Conservation (phyloP, 1,139 yeast species). For the Spathaspora sp. region DNA sequence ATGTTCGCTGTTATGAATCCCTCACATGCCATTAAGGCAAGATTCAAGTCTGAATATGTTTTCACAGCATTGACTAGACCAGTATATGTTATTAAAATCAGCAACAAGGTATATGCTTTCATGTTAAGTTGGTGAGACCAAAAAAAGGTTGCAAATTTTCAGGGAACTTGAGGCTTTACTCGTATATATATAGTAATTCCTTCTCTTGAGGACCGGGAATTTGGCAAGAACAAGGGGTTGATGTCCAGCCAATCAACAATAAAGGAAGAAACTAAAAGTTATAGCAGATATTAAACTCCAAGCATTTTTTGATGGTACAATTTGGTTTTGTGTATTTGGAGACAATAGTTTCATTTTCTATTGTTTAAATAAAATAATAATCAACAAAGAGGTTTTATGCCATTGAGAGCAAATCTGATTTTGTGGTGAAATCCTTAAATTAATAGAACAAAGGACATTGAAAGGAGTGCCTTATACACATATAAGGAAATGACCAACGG, state of each 20-base stretch:
- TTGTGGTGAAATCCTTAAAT: neutral
- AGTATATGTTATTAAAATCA: conserved; percentile 1
- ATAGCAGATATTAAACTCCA: neutral
- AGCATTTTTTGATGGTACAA: neutral
- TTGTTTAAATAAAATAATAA: neutral
- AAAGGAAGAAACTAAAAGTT: neutral
- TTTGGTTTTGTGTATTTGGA: neutral
- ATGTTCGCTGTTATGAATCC: conserved; percentile 5
- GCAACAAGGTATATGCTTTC: conserved; percentile 1
- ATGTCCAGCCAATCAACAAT: conserved; percentile 1
- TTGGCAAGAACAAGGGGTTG: neutral
- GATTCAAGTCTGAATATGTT: conserved; percentile 3
- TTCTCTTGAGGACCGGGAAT: neutral
- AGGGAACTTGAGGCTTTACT: neutral
- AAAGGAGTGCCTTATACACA: neutral
- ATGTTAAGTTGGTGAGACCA: neutral
- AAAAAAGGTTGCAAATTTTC: neutral
- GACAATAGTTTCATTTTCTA: neutral
- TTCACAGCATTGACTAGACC: conserved; percentile 3
- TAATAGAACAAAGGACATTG: neutral
- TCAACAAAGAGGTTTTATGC: neutral
- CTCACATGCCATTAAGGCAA: conserved; percentile 11
- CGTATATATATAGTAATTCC: conserved; percentile 1
- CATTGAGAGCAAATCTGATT: neutral
- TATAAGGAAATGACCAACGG: neutral